Base-by-base conservation (phyloP, 176 grass and related monocot genomes). In the Phyllostachys edulis region DNA sequence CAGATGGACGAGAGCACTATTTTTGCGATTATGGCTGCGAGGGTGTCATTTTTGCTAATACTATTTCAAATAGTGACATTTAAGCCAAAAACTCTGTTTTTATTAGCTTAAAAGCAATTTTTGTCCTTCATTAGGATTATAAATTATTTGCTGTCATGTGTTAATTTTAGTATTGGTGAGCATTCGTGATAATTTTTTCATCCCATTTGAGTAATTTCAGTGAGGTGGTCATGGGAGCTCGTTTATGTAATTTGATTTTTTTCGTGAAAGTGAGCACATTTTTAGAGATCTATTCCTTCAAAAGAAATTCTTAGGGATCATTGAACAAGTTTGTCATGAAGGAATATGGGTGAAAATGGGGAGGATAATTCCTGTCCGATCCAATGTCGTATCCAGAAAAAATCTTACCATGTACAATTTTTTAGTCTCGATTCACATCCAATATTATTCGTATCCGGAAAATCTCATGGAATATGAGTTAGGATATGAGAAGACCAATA, bases 91-190 rank as follows among this genome's bases (percentile, higher is more conserved):
- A n/a, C n/a, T n/a, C n/a, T n/a, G n/a, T n/a, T n/a, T 36, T 56
- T 18, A 20, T 72, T 60, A 78, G 23, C 67, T 67, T 87, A 73
- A 83, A 90, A 64, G 49, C 17, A 71, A 77, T 5, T 3, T n/a
- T 47, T 39, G 6, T 51, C 51, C 27, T 90, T 78, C 27, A 0
- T 26, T 46, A 82, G 18, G 3, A 60, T 24, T 75, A 40, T 59
- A 50, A 67, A 23, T 66, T 17, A 73, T 51, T 5, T 69, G 63
- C 14, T 26, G 21, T 0, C 15, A 39, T 27, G 32, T 29, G 64
- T 68, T 69, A 69, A 36, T 34, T 73, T 51, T 29, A 26, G 27
- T 34, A 18, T 10, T 10, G 71, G 57, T 24, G 6, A 16, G 46
- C 49, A 51, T 73, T 52, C 44, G 13, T 63, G 61, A 63, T 63